Conservation (phyloP, 441 rosid species). For the Eutrema salsugineum region DNA sequence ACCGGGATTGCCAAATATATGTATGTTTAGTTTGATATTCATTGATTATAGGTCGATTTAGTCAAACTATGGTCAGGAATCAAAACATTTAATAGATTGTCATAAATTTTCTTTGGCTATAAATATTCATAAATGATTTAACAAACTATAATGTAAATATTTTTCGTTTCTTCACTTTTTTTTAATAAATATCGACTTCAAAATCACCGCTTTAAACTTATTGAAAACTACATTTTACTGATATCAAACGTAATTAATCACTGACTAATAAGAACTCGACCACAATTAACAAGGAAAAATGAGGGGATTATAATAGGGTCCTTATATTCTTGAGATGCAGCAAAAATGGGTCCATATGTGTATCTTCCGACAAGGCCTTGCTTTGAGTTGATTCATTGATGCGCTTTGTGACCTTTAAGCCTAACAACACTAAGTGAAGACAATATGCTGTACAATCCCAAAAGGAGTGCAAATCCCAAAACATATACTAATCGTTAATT, state of each 20-base stretch:
- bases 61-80: conserved; percentile 26
- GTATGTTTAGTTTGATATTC: conserved; percentile 16
- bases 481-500: background rate
- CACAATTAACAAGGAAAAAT: conserved; percentile 2
- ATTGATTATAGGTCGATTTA: conserved; percentile 12
- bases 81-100: conserved; percentile 9
- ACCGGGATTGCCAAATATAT: conserved; percentile 21
- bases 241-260: too few relatives aligned
- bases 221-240: too few relatives aligned
- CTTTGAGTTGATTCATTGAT: conserved; percentile 30
- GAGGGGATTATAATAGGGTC: conserved; percentile 22
- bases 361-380: conserved; percentile 29
- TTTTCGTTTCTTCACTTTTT: background rate
- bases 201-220: too few relatives aligned
- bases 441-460: conserved; percentile 19
- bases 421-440: conserved; percentile 11
- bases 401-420: conserved; percentile 29
- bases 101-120: background rate
- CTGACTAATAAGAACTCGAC: background rate
- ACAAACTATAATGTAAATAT: conserved; percentile 5
- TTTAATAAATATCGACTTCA: background rate
- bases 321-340: conserved; percentile 7
- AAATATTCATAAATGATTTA: background rate
- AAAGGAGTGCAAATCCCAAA: conserved; percentile 22
- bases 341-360: conserved; percentile 28